Base-by-base conservation (phyloP, 2,329 filamentous ascomycete genomes). In the Pseudocercospora fijiensis region DNA sequence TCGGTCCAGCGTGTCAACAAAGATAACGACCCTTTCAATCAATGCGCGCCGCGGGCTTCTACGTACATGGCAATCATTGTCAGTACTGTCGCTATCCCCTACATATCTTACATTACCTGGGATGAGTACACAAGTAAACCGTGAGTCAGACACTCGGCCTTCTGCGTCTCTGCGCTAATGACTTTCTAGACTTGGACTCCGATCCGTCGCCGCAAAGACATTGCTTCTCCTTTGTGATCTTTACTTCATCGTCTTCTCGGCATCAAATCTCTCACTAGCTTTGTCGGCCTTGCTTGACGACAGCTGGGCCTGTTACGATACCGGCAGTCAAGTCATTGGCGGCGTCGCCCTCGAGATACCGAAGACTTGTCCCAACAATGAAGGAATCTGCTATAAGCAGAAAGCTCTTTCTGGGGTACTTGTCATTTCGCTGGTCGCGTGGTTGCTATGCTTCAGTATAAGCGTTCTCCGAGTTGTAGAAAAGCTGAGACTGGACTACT, bases 71-170 rank as follows among this genome's bases (percentile, higher is more conserved):
- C 94, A 28, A 89, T 98, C 60, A 86, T 91, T 37, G 90, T 99
- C 43, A 94, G 98, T 77, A 87, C 89, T 6, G 84, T 98, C 13
- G 94, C 95, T 2, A 84, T 98, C 63, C 87, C 94, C 2, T 99
- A 98, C 78, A 89, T 96, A 61, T 80, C 90, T 56, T 98, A 96
- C 79, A 95, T 98, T 80, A 96, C 93, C 24, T 96, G 89, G 80
- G 95, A 99, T 75, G 95, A 99, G 79, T 98, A 97, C 78, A 95
- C 91, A 4, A 91, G 92, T 28, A 96, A 96, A 75, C 95, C 96
- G 22, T 76, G 64, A 22, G 74, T 72, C 27, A 22, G 24, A 18
- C 27, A 20, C 7, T 30, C 28, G 13, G n/a, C 51, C 10, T 43
- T 13, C 26, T n/a, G 24, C 57, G 16, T 24, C 33, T 47, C 55